Evolutionary conservation across 176 grass and related monocot genomes (phyloP).

Genomic region (Phragmites australis): DNA sequence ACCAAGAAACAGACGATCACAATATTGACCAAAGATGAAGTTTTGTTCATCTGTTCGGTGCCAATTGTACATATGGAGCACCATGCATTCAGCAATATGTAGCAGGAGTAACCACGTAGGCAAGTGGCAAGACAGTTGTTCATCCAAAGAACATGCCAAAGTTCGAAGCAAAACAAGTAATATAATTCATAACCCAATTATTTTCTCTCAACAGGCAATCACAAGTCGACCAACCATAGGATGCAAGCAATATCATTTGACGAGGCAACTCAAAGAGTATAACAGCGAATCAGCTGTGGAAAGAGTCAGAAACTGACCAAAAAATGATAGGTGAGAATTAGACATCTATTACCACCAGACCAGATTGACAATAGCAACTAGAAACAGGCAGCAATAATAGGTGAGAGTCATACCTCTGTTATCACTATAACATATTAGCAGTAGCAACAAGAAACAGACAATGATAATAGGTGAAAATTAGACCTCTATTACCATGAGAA

Average conservation of each 20-base stretch:
- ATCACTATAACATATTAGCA: neutral
- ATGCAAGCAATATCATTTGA: neutral
- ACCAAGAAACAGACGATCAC: no score
- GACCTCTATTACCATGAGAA: slow-evolving; percentile 28
- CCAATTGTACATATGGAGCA: no score
- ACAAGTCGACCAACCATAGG: no score
- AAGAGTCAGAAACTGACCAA: neutral
- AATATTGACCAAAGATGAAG: no score
- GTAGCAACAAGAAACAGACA: neutral
- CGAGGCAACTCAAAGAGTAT: neutral
- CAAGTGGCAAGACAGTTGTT: no score
- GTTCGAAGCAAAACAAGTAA: neutral
- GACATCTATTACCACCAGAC: neutral
- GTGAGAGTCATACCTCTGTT: neutral
- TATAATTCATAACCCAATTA: no score
- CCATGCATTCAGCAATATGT: no score
- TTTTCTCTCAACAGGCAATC: no score
- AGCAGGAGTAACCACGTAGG: no score
- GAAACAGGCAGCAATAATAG: neutral
- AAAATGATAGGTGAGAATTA: neutral
- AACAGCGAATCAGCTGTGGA: no score
- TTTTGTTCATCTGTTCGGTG: no score
- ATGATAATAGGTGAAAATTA: slow-evolving; percentile 2
- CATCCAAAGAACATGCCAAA: neutral
- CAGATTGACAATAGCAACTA: neutral